phyloP scores from a whole-genome alignment of 2,329 filamentous ascomycete species.

The Diatrype stigma region DNA sequence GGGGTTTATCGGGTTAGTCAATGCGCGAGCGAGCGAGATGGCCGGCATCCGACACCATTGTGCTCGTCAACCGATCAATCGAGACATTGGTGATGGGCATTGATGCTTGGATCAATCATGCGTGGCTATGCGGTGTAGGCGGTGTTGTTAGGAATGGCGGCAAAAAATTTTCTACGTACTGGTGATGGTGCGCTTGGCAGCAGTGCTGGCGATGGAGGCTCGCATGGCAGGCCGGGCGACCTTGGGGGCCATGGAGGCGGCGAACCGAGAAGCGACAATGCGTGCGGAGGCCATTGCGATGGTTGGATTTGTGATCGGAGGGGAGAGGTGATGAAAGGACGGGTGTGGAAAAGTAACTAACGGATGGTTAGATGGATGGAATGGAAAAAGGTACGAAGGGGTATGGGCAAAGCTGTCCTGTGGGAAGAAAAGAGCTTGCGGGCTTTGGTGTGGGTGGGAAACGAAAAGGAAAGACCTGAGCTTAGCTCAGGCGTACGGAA shows the following conservation, averaged over 20 bases:
- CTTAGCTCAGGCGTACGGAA: slow-evolving; percentile 1
- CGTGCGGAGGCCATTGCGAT: slow-evolving; percentile 77
- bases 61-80: slow-evolving; percentile 1
- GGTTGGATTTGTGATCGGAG: slow-evolving; percentile 31
- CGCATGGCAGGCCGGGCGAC: slow-evolving; percentile 73
- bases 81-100: too few relatives aligned
- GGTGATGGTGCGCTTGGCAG: slow-evolving; percentile 71
- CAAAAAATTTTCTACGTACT: slow-evolving; percentile 48
- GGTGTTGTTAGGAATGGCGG: slow-evolving; percentile 9
- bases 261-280: slow-evolving; percentile 73
- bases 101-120: neutral
- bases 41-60: slow-evolving; percentile 9
- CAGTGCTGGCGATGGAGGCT: slow-evolving; percentile 54
- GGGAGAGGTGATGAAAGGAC: slow-evolving; percentile 36
- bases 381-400: slow-evolving; percentile 18
- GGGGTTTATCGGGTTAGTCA: slow-evolving; percentile 28
- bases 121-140: neutral
- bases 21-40: slow-evolving; percentile 2
- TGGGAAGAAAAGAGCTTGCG: slow-evolving; percentile 26
- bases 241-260: slow-evolving; percentile 72
- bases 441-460: slow-evolving; percentile 11
- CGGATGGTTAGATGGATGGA: slow-evolving; percentile 29
- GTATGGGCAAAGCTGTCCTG: slow-evolving; percentile 17
- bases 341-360: slow-evolving; percentile 30
- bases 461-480: slow-evolving; percentile 12